Evolutionary conservation across 2,329 filamentous ascomycete species (phyloP), one percentile per base, ranked within the genome.

Genomic region (Alternaria postmessia): DNA sequence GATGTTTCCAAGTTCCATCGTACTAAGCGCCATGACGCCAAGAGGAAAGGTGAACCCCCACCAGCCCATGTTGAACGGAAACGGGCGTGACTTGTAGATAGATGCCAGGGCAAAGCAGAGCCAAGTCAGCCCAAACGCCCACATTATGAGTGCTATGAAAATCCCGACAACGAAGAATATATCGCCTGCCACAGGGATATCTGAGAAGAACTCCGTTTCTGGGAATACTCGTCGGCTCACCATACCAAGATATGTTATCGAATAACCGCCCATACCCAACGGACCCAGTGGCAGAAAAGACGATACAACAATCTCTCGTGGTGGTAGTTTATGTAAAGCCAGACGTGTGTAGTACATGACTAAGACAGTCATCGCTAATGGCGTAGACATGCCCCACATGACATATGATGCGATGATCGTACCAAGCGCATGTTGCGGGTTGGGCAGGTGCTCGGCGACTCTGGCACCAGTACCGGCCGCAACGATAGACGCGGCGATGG

Each of bases 261-360:
- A 85, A 70, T 86, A 91, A 2, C 87, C 88, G 14, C 88, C 89
- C 73, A 90, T 87, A 0, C 89, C 89, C 0, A 91, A 77, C 0
- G 89, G 88, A 0, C 89, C 88, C 0, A 91, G 80, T 0, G 89
- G 89, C 0, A 92, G 78, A 65, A 91, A 90, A 7, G 87, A 85
- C 2, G 86, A 89, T 9, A 91, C 88, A 43, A 91, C 88, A 56
- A 88, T 86, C 70, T 91, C 89, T 49, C 85, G 82, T 1, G 88
- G 85, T 0, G 89, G 89, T 14, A 91, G 81, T 39, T 88, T 87
- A 75, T 91, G 86, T 3, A 91, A 75, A 4, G 86, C 87, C 9
- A 92, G 81, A 11, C 89, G 87, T 60, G 89, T 87, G 70, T 90
- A 91, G 76, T 92, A 92, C 38, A 92, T 84, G 11, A 86, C 87